Conservation (phyloP, 257 asterid genomes). For the Scutellaria minor region DNA sequence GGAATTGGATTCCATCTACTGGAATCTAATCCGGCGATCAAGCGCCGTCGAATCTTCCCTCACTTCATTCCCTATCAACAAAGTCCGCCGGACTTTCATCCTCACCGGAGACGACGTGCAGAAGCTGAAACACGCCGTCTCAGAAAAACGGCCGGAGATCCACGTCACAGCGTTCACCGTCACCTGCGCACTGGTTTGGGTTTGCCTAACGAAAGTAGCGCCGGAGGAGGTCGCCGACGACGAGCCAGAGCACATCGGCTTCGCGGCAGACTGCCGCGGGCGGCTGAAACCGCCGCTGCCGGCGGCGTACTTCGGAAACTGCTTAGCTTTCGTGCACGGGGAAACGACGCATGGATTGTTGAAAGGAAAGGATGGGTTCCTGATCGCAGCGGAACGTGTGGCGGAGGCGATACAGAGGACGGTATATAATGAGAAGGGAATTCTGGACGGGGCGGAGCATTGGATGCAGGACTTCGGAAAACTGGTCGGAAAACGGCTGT, state of each 20-base stretch:
- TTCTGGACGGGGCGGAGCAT: constrained; percentile 45
- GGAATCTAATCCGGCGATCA: constrained; percentile 39
- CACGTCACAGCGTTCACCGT: constrained; percentile 47
- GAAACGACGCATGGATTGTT: constrained; percentile 37
- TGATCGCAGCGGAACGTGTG: constrained; percentile 37
- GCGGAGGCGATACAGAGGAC: constrained; percentile 37
- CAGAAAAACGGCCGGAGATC: constrained; percentile 33
- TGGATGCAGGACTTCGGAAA: constrained; percentile 49
- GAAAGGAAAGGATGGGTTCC: constrained; percentile 40
- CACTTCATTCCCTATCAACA: constrained; percentile 37
- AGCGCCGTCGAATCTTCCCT: constrained; percentile 41
- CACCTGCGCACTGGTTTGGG: constrained; percentile 48
- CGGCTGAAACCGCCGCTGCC: constrained; percentile 51
- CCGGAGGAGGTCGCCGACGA: constrained; percentile 39
- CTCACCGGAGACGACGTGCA: constrained; percentile 41
- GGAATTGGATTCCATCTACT: constrained; percentile 38
- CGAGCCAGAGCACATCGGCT: constrained; percentile 44
- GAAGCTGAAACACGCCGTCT: constrained; percentile 37
- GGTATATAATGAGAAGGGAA: constrained; percentile 46
- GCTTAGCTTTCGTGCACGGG: constrained; percentile 43
- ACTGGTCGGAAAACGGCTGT: constrained; percentile 47
- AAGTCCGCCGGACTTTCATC: constrained; percentile 45
- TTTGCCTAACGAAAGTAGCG: constrained; percentile 41
- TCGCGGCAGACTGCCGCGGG: constrained; percentile 54
- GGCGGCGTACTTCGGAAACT: constrained; percentile 51